Base-by-base conservation (phyloP, 306 rosid species). In the Cucurbita pepo region DNA sequence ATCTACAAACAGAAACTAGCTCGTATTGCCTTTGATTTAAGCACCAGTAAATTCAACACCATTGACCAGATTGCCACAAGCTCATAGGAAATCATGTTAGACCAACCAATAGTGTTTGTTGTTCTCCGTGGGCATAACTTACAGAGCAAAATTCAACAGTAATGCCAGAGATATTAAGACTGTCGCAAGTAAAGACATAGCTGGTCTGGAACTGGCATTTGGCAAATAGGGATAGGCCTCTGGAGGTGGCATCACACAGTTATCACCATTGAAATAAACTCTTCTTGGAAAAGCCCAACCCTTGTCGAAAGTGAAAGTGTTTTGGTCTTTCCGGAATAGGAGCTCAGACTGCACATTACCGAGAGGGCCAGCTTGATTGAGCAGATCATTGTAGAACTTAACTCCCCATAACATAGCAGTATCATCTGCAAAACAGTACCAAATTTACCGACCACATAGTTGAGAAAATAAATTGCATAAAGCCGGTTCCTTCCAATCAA, bases 261-360 rank as follows among this genome's bases (percentile, higher is more conserved):
- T 86, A 77, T 86, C 90, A 18, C 97, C 96, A 12, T 94, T 94
- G 81, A 94, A 94, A 76, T 94, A 94, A 76, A 94, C 81, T 51
- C 99, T 94, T 77, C 99, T 82, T 7, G 99, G 97, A 80, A 94
- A 94, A 58, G 97, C 99, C 97, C 99, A 94, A 59, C 99, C 99
- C 75, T 94, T 94, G 51, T 94, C 99, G 25, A 91, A 89, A 65
- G 96, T 87, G 81, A 94, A 94, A 62, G 95, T 90, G 57, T 92
- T 83, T 73, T 78, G 34, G 77, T 91, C 99, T 76, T 94, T 94
- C 69, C 85, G 82, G 61, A 94, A 86, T 57, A 94, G 92, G 74
- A 94, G 85, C 81, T 94, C 97, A 12, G 99, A 90, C 73, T 94
- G 99, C 78, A 85, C 99, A 78, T 94, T 94, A 38, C 99, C 99